phyloP scores from a whole-genome alignment of 192 early-diverging fungal genomes.

The Phycomyces nitens region DNA sequence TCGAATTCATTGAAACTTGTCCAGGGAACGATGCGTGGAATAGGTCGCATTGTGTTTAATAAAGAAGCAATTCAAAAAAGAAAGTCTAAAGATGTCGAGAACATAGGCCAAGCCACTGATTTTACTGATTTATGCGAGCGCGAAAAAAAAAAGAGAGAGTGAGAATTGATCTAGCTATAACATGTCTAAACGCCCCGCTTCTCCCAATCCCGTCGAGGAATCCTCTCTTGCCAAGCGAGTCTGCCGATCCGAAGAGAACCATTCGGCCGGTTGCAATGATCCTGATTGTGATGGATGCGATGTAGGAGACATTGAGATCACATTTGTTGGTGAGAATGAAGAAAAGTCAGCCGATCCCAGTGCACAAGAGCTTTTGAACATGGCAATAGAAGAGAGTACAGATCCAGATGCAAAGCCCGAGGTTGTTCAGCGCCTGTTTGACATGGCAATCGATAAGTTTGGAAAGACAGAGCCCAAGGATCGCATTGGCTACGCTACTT shows the following conservation, averaged over 20 bases:
- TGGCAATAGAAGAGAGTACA: conserved; percentile 49
- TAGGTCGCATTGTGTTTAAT: conserved; percentile 25
- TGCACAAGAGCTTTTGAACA: conserved; percentile 55
- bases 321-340: conserved; percentile 43
- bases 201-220: not conserved
- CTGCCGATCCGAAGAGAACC: conserved; percentile 26
- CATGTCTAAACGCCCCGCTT: conserved; percentile 16
- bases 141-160: conserved; percentile 2
- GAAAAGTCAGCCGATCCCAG: conserved; percentile 32
- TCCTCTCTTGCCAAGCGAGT: not conserved
- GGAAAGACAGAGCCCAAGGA: conserved; percentile 40
- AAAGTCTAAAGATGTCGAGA: not conserved
- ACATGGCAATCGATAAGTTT: conserved; percentile 53
- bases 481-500: conserved; percentile 28
- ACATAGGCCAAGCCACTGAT: conserved; percentile 11
- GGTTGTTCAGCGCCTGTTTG: conserved; percentile 46
- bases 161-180: not conserved
- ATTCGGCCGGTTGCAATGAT: conserved; percentile 55
- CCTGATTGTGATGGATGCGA: conserved; percentile 56
- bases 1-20: conserved; percentile 52
- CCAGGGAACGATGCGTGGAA: conserved; percentile 63
- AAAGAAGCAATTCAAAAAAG: not conserved
- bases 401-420: conserved; percentile 10
- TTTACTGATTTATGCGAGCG: not conserved
- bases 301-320: conserved; percentile 56